These are phyloP conservation scores for Quercus mongolica DNA, from an alignment of 306 rosid species.

Conservation along the genomic window DNA sequence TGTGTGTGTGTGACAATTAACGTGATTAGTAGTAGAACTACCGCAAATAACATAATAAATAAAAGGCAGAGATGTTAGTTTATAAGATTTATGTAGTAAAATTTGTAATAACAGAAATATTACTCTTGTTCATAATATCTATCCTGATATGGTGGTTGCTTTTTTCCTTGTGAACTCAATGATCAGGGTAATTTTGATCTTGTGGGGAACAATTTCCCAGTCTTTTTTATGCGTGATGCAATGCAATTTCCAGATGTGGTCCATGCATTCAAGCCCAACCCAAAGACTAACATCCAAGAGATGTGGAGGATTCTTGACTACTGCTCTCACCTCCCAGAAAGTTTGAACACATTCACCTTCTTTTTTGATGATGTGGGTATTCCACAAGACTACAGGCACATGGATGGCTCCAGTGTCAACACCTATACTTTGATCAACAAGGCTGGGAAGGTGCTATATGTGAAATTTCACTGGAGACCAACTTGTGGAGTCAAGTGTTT, in stretches of 20 bases:
- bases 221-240: conserved; percentile 77
- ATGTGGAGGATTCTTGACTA: conserved; percentile 85
- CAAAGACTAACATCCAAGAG: conserved; percentile 92
- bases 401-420: conserved; percentile 89
- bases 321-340: conserved; percentile 91
- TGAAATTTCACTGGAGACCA: conserved; percentile 88
- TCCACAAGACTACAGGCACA: conserved; percentile 92
- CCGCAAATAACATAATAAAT: no score
- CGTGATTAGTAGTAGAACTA: no score
- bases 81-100: no score
- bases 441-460: conserved; percentile 73
- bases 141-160: background rate
- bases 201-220: conserved; percentile 91
- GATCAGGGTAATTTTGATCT: conserved; percentile 86
- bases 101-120: no score
- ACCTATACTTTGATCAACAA: conserved; percentile 72
- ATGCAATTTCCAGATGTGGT: conserved; percentile 92
- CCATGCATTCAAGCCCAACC: conserved; percentile 91
- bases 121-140: no score
- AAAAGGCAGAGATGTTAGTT: no score
- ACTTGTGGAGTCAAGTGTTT: conserved; percentile 73
- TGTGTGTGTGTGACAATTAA: no score
- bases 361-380: conserved; percentile 80
- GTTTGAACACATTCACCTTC: conserved; percentile 77
- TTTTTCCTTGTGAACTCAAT: background rate